Evolutionary conservation across 306 rosid species (phyloP), one percentile per base, ranked within the genome.

Genomic region (apple (Malus domestica)): DNA sequence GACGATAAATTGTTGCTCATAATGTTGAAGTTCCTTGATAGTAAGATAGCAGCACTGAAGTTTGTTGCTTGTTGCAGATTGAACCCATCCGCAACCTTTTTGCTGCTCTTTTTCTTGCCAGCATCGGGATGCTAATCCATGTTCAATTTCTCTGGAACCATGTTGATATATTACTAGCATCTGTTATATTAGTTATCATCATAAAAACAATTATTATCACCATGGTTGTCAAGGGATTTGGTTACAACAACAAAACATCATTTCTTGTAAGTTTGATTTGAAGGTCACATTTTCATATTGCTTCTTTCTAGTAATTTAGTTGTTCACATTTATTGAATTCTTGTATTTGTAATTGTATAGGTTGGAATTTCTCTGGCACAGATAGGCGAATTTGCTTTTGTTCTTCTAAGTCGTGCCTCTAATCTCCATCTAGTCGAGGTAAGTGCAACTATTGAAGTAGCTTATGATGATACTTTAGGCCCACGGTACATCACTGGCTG

Each of bases 121-220:
- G 99, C 86, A 92, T 96, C 76, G 99, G 99, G 84, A 96, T 96
- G 99, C 88, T 96, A 77, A 96, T 96, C 81, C 93, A 96, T 82
- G 99, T 96, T 81, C 99, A 93, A 58, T 96, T 96, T 85, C 97
- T 96, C 63, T 96, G 99, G 98, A 96, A 87, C 82, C 99, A 92
- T 64, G 99, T 96, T 70, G 98, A 96, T 79, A 90, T 96, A 82
- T 88, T 96, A 79, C 86, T 96, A 61, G 99, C 99, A 25, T 85
- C 99, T 78, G 99, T 96, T 78, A 89, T 96, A 80, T 85, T 96
- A 86, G 99, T 96, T 86, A 81, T 96, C 76, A 86, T 91, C 51
- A 79, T 93, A 83, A 96, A 96, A 86, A 92, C 99, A 42, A 81
- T 88, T 3, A 86, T 92, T 68, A 88, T 89, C 72, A 84, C 91